phyloP scores from a whole-genome alignment of 495 filamentous ascomycete genomes.

The Paragyromitra xinjiangensis region DNA sequence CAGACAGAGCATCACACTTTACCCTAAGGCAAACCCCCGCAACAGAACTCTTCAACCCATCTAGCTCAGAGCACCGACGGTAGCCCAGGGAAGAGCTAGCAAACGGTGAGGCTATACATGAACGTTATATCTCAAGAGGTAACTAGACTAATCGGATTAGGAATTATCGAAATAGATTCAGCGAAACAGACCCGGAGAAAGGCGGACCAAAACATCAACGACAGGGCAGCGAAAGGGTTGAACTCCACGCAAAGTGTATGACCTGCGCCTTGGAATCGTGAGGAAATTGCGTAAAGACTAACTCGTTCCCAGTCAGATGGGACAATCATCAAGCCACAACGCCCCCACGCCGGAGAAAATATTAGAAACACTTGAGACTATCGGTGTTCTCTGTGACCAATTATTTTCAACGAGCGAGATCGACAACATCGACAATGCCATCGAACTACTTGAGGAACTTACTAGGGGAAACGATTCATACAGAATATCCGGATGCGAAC shows the following conservation, averaged over 20 bases:
- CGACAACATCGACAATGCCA: neutral
- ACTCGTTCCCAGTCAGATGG: neutral
- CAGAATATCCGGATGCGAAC: neutral
- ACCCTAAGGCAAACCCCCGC: too few relatives aligned
- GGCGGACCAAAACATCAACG: neutral
- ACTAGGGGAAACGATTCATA: neutral
- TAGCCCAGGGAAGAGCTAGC: neutral
- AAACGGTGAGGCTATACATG: neutral
- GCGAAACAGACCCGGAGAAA: neutral
- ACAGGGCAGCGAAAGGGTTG: neutral
- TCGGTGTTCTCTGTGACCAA: neutral
- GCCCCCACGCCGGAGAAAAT: neutral
- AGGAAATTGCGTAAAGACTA: neutral
- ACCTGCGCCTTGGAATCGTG: neutral
- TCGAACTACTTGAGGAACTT: neutral
- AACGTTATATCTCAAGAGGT: neutral
- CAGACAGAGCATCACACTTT: too few relatives aligned
- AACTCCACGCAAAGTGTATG: neutral
- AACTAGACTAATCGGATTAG: neutral
- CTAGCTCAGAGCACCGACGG: neutral
- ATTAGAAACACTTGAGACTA: neutral
- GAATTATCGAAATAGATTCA: neutral
- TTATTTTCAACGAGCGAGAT: neutral
- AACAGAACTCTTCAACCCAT: neutral
- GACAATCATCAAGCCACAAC: neutral